These are phyloP conservation scores for Prunus mongolica DNA, from an alignment of 306 rosid genomes.

Conservation along the genomic window DNA sequence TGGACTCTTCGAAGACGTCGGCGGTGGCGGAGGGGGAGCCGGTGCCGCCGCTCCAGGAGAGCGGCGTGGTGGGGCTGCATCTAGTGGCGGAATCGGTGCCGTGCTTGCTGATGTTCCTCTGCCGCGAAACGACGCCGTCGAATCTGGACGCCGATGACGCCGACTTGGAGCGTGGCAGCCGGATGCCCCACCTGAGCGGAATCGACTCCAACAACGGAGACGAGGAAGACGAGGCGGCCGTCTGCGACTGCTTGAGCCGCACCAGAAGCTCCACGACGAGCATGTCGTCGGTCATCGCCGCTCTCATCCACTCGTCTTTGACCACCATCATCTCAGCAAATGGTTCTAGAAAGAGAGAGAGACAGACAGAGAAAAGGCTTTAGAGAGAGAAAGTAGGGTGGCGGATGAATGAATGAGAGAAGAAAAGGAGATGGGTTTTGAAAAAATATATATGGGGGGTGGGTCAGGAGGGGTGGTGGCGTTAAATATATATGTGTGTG, in stretches of 20 bases:
- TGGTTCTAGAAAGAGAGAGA: not conserved
- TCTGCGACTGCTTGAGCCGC: slow-evolving; percentile 55
- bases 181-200: slow-evolving; percentile 55
- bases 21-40: slow-evolving; percentile 63
- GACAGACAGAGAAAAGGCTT: not conserved
- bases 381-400: slow-evolving; percentile 30
- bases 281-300: slow-evolving; percentile 69
- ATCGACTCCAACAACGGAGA: not conserved
- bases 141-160: slow-evolving; percentile 35
- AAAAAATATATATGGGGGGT: not conserved
- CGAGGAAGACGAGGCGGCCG: slow-evolving; percentile 29
- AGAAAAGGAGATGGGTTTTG: slow-evolving; percentile 14
- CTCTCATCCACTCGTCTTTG: slow-evolving; percentile 58
- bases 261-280: slow-evolving; percentile 67
- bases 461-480: too few species aligned
- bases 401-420: slow-evolving; percentile 36
- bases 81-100: slow-evolving; percentile 55
- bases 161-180: slow-evolving; percentile 54
- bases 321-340: slow-evolving; percentile 17
- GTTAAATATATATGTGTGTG: not conserved
- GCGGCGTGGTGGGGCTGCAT: slow-evolving; percentile 92
- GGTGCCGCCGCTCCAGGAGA: slow-evolving; percentile 87
- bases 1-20: slow-evolving; percentile 68
- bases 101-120: slow-evolving; percentile 10
- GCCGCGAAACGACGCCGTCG: slow-evolving; percentile 40